Evolutionary conservation across 441 rosid species (phyloP), one percentile per base, ranked within the genome.

Genomic region (Bruguiera hainesii): DNA sequence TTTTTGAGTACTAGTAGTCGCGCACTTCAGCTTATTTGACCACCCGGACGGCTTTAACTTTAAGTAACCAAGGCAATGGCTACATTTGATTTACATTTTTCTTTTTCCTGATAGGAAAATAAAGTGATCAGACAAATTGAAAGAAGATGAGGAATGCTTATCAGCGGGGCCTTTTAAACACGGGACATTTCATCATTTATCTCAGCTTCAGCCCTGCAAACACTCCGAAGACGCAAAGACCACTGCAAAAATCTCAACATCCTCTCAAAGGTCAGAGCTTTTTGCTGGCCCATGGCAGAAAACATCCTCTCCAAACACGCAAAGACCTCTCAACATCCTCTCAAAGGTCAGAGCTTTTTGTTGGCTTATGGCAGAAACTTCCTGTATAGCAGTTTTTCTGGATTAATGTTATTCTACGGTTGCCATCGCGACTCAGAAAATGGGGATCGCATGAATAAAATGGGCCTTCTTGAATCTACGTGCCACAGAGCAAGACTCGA

Each of bases 21-120:
- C 57, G 11, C 37, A 33, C 16, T 65, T 64, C 21, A 39, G n/a
- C 71, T 25, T 35, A 56, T 52, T 50, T 64, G 61, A 61, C 42
- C 58, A 26, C 13, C 1, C 3, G 26, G 26, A 11, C 16, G 21
- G 57, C 13, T 7, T 23, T 11, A 13, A n/a, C 1, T 23, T 9
- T 23, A 53, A 21, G 26, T 53, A 13, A 13, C 28, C 16, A 10
- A 23, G 18, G 16, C 58, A 23, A 55, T 42, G 48, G 48, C 48
- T 13, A 3, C 5, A 42, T 13, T 13, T 11, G 48, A 42, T 42
- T 42, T 42, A 13, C 23, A 52, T 10, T 55, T 55, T 55, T 21
- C 16, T 55, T 13, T 13, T 42, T 42, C 48, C 15, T 42, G 18
- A 42, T 3, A 0, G 48, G 48, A 11, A 42, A 42, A 42, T 42